A percentile compares a stretch with the other conserved stretches of the same genome.
Conservation (phyloP, 768 basidiomycete genomes). For the Podaxis sp. region DNA sequence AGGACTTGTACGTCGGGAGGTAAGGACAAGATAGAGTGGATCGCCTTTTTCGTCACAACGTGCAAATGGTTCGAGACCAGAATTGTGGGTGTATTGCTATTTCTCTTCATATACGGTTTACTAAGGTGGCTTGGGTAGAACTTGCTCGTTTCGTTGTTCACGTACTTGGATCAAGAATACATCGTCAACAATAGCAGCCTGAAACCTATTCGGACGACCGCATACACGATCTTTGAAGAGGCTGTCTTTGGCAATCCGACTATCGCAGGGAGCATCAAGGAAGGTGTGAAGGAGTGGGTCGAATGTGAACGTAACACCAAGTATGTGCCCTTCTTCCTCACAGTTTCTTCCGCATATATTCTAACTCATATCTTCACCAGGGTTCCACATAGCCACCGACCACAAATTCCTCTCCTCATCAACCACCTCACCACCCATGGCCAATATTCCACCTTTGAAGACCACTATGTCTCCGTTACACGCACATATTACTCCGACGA, state of each 20-base stretch:
- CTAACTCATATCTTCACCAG: conserved; percentile 22
- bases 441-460: conserved; percentile 61
- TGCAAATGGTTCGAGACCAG: conserved; percentile 66
- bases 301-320: conserved; percentile 49
- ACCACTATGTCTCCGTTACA: conserved; percentile 49
- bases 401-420: conserved; percentile 48
- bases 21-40: conserved; percentile 48
- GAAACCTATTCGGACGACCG: conserved; percentile 47
- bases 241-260: conserved; percentile 47
- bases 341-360: not conserved
- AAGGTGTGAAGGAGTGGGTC: conserved; percentile 50
- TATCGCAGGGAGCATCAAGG: conserved; percentile 42
- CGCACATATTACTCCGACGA: conserved; percentile 53
- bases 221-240: conserved; percentile 50
- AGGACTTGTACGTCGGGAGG: conserved; percentile 30
- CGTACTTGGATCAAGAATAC: conserved; percentile 72
- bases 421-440: conserved; percentile 54
- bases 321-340: conserved; percentile 20
- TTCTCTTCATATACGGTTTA: no score
- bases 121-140: conserved; percentile 31
- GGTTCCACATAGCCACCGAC: conserved; percentile 35
- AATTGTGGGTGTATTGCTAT: conserved; percentile 45
- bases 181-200: conserved; percentile 39
- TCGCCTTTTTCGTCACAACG: conserved; percentile 49
- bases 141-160: conserved; percentile 59